Conservation (phyloP, 2,329 filamentous ascomycete species). For the Sclerotinia glacialis region DNA sequence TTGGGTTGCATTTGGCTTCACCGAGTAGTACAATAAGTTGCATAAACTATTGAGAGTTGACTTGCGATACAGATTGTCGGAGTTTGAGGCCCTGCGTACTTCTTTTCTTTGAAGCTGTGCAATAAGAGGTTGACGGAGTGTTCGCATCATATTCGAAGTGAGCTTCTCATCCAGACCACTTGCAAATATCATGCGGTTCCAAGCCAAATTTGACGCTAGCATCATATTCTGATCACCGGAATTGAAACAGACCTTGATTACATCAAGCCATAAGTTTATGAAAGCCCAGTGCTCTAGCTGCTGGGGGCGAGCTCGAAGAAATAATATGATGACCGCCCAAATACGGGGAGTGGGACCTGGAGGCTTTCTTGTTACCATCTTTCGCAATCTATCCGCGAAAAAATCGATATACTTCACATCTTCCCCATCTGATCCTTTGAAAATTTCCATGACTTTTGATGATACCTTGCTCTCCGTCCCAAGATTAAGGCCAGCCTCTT, state of each 20-base stretch:
- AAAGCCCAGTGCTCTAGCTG: constrained; percentile 66
- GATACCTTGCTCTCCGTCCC: constrained; percentile 67
- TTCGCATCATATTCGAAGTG: constrained; percentile 53
- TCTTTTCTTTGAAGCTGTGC: constrained; percentile 64
- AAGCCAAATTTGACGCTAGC: constrained; percentile 76
- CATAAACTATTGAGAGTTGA: constrained; percentile 68
- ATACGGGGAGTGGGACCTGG: constrained; percentile 75
- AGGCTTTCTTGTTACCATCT: constrained; percentile 64
- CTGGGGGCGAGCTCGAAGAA: constrained; percentile 63
- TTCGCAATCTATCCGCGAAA: constrained; percentile 63
- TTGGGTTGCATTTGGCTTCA: constrained; percentile 65
- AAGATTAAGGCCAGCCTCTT: constrained; percentile 65
- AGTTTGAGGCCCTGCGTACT: constrained; percentile 47
- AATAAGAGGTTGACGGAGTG: constrained; percentile 66
- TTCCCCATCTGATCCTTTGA: constrained; percentile 45
- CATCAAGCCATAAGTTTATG: constrained; percentile 69
- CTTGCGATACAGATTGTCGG: constrained; percentile 53
- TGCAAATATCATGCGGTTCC: constrained; percentile 79
- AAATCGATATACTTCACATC: constrained; percentile 61
- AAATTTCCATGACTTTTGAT: constrained; percentile 63
- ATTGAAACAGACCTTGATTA: constrained; percentile 84
- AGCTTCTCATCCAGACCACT: constrained; percentile 62
- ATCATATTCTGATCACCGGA: constrained; percentile 68
- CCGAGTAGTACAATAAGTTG: constrained; percentile 78
- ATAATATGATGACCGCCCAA: constrained; percentile 79